These are phyloP conservation scores for Paraurostyla sp. DNA, from an alignment of 73 alveolate species.

Conservation along the genomic window DNA sequence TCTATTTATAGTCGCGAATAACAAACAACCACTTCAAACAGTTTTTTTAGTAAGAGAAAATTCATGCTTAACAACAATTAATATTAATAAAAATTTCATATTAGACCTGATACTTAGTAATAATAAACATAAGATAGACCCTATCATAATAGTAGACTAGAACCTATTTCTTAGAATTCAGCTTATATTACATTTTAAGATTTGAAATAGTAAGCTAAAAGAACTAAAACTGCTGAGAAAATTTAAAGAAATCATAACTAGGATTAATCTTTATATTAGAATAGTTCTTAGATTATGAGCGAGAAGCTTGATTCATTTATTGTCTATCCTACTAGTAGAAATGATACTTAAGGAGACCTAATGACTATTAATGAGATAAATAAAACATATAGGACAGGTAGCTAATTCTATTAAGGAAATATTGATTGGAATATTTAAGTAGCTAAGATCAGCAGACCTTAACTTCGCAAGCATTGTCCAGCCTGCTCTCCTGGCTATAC, in stretches of 20 bases:
- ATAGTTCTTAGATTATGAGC: neutral
- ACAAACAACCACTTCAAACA: neutral
- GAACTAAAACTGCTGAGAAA: slow-evolving; percentile 1
- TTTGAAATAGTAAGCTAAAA: neutral
- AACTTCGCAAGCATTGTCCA: too few relatives aligned
- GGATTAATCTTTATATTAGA: neutral
- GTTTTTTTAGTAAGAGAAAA: neutral
- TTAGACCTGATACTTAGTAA: neutral
- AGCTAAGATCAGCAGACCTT: too few relatives aligned
- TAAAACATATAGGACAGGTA: too few relatives aligned
- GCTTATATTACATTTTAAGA: neutral
- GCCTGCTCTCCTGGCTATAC: too few relatives aligned
- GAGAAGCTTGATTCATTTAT: neutral
- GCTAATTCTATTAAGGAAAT: too few relatives aligned
- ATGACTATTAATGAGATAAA: too few relatives aligned
- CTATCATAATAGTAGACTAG: neutral
- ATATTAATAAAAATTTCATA: neutral
- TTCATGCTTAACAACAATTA: neutral
- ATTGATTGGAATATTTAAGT: too few relatives aligned
- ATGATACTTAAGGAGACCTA: too few relatives aligned
- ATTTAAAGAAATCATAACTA: neutral
- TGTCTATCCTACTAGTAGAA: too few relatives aligned
- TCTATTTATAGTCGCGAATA: neutral
- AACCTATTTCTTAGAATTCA: neutral
- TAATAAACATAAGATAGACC: neutral